These are phyloP conservation scores for Ilex aquifolium DNA, from an alignment of 257 asterid genomes.

Conservation along the genomic window DNA sequence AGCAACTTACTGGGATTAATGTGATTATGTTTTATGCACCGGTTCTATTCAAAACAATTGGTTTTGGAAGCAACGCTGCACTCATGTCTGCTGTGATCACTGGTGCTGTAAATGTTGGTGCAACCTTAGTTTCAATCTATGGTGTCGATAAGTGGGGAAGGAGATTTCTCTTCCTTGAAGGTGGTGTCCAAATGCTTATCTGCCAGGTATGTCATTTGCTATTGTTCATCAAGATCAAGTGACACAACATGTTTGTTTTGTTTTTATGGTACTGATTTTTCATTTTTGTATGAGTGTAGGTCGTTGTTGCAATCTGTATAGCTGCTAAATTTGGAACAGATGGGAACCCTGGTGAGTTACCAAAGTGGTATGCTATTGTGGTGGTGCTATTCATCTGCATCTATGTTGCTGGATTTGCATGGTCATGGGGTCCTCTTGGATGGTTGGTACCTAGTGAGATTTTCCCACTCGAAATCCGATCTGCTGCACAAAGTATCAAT, in stretches of 20 bases:
- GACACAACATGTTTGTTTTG: too few species aligned
- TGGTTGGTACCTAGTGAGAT: not conserved
- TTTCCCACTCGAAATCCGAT: not conserved
- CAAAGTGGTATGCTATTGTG: not conserved
- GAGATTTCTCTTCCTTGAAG: not conserved
- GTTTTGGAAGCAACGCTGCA: not conserved
- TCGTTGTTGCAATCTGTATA: not conserved
- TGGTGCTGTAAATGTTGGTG: not conserved
- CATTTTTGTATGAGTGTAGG: not conserved
- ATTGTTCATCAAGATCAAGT: not conserved
- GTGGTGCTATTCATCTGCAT: not conserved
- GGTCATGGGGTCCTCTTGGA: not conserved
- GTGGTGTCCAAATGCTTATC: constrained; percentile 3
- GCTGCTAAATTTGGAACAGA: not conserved
- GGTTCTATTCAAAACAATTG: not conserved
- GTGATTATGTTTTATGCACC: not conserved
- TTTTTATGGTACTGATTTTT: too few species aligned
- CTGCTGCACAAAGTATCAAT: not conserved
- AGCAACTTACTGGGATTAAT: constrained; percentile 1
- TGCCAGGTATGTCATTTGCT: not conserved
- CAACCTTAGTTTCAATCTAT: not conserved
- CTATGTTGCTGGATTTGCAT: not conserved
- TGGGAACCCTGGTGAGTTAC: not conserved
- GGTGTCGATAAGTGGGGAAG: not conserved
- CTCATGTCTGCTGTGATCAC: constrained; percentile 1